Conservation (phyloP, 2,329 filamentous ascomycete genomes). For the Alternaria novae-zelandiae region DNA sequence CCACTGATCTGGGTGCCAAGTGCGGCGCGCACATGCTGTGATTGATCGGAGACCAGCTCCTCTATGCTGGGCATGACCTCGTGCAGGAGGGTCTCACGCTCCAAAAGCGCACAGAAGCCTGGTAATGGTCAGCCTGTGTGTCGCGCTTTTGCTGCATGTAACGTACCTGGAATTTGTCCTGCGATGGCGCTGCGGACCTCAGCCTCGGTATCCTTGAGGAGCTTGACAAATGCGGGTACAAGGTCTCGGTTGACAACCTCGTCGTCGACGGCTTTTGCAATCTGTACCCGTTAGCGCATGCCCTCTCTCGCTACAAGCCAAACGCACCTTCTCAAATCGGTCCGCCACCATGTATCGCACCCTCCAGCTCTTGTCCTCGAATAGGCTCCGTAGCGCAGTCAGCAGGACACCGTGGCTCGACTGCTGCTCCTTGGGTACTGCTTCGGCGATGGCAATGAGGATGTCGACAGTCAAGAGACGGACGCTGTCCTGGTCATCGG, state of each 20-base stretch:
- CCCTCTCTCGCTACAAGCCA: constrained; percentile 10
- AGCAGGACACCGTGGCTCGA: constrained; percentile 92
- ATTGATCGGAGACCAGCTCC: constrained; percentile 92
- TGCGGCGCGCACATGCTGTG: constrained; percentile 94
- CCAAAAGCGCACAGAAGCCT: constrained; percentile 92
- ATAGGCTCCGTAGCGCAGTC: constrained; percentile 87
- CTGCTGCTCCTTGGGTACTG: constrained; percentile 97
- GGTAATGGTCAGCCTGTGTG: constrained; percentile 34
- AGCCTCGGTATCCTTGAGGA: constrained; percentile 96
- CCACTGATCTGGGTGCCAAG: constrained; percentile 97
- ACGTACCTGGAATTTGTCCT: constrained; percentile 84
- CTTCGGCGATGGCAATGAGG: constrained; percentile 93
- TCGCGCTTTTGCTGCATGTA: constrained; percentile 3
- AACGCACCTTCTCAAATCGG: constrained; percentile 87
- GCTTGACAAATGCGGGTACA: constrained; percentile 95
- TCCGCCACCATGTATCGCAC: constrained; percentile 99
- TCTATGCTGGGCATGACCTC: constrained; percentile 97
- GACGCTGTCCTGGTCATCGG: constrained; percentile 97
- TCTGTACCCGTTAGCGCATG: constrained; percentile 61
- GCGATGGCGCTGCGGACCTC: constrained; percentile 97
- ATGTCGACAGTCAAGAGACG: constrained; percentile 95
- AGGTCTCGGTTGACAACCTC: constrained; percentile 94
- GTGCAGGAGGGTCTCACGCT: constrained; percentile 84
- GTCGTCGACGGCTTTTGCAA: constrained; percentile 97
- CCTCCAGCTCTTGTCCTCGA: constrained; percentile 99